A percentile compares a stretch with the other conserved stretches of the same genome.
These are phyloP conservation scores for Yarrowia phangngaensis DNA, from an alignment of 805 yeast genomes.

Conservation along the genomic window DNA sequence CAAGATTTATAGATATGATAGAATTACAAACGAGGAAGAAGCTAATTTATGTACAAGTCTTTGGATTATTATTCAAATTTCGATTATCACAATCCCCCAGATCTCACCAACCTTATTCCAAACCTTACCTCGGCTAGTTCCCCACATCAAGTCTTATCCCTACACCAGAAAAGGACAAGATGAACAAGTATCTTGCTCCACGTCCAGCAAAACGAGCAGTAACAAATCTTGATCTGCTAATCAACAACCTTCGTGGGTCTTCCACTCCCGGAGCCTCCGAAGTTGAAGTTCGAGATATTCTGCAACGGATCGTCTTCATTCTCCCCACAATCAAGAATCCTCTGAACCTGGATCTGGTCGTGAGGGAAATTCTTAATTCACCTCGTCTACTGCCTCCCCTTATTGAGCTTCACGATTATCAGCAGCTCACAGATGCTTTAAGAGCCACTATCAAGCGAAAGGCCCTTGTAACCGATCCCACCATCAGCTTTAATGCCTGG, in stretches of 20 bases:
- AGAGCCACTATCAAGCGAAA: conserved; percentile 33
- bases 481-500: conserved; percentile 32
- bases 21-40: too few species aligned
- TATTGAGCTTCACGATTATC: conserved; percentile 9
- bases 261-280: conserved; percentile 10
- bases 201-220: conserved; percentile 16
- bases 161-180: not conserved
- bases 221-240: conserved; percentile 27
- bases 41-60: too few species aligned
- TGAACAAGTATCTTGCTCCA: conserved; percentile 18
- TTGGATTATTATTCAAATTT: too few species aligned
- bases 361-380: conserved; percentile 31
- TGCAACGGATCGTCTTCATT: conserved; percentile 21
- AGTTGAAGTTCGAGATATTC: conserved; percentile 9
- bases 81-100: too few species aligned
- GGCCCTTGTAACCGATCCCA: conserved; percentile 32
- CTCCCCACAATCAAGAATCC: conserved; percentile 33
- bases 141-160: conserved; percentile 16
- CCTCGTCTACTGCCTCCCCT: conserved; percentile 27
- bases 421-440: conserved; percentile 32
- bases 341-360: conserved; percentile 31
- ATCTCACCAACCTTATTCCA: not conserved
- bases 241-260: conserved; percentile 21
- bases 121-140: conserved; percentile 15
- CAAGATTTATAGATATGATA: too few species aligned